A percentile compares a stretch with the other conserved stretches of the same genome.
phyloP scores from a whole-genome alignment of 176 grass and related monocot genomes.

The Chloris gayana region DNA sequence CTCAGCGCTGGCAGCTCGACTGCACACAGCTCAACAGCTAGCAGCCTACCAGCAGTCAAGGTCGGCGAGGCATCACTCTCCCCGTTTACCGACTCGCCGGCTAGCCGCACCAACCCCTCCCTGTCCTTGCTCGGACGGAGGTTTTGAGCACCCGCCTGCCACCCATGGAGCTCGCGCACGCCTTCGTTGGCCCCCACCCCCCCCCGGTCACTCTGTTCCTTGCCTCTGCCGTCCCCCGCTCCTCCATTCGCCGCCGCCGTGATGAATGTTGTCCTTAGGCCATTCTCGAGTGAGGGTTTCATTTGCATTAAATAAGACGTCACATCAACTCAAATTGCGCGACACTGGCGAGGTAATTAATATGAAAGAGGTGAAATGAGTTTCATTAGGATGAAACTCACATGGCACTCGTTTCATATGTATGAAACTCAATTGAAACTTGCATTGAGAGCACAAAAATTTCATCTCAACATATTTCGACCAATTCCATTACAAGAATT shows the following conservation, averaged over 20 bases:
- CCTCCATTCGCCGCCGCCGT: constrained; percentile 14
- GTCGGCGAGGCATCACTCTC: not conserved
- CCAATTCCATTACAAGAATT: too few relatives aligned
- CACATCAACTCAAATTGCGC: too few relatives aligned
- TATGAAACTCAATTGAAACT: too few relatives aligned
- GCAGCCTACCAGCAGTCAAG: not conserved
- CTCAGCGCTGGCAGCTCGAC: not conserved
- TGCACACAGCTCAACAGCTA: not conserved
- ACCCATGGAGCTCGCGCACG: constrained; percentile 51
- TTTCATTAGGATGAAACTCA: too few relatives aligned
- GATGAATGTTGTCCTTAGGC: too few relatives aligned
- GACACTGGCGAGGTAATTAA: too few relatives aligned
- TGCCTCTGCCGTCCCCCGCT: not conserved
- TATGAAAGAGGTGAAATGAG: too few relatives aligned
- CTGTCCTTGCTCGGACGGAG: not conserved
- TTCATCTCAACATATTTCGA: too few relatives aligned
- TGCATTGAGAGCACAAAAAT: too few relatives aligned
- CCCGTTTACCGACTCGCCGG: not conserved
- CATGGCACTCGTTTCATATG: too few relatives aligned
- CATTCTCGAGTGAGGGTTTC: too few relatives aligned
- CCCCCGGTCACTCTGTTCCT: constrained; percentile 13
- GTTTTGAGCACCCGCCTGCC: not conserved
- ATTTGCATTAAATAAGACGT: too few relatives aligned
- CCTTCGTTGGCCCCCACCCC: constrained; percentile 27
- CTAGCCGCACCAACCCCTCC: not conserved